Conservation (phyloP, 768 basidiomycete genomes). For the Clavulina sp. region DNA sequence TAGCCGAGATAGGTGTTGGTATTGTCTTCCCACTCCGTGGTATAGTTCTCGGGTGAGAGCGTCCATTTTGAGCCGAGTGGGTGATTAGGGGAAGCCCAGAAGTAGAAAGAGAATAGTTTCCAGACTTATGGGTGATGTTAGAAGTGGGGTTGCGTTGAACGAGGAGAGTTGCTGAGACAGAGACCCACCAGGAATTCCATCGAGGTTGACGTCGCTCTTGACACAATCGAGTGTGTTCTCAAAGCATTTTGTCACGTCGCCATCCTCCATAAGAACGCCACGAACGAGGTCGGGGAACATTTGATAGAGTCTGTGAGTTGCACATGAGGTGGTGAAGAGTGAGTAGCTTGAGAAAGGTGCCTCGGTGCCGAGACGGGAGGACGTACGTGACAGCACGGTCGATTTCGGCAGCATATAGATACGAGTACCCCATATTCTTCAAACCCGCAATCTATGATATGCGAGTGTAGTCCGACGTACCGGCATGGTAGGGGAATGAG, state of each 20-base stretch:
- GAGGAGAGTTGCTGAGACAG: background rate
- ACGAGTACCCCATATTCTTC: constrained; percentile 1
- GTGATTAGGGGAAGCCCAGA: background rate
- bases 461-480: too few relatives aligned
- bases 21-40: background rate
- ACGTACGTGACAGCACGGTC: background rate
- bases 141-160: background rate
- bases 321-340: too few relatives aligned
- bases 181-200: constrained; percentile 2
- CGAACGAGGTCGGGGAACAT: background rate
- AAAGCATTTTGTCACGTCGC: background rate
- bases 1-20: constrained; percentile 7
- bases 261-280: background rate
- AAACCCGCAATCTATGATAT: background rate
- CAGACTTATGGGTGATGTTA: background rate
- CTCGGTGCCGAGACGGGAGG: too few relatives aligned
- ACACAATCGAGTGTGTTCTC: background rate
- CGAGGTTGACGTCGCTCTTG: background rate
- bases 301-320: constrained; percentile 1
- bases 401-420: background rate
- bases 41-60: background rate
- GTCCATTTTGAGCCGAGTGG: constrained; percentile 3
- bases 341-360: too few relatives aligned
- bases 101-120: constrained; percentile 4
- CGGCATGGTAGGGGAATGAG: too few relatives aligned